phyloP scores from a whole-genome alignment of 139 green algal species.

The Chlamydomonas incerta region DNA sequence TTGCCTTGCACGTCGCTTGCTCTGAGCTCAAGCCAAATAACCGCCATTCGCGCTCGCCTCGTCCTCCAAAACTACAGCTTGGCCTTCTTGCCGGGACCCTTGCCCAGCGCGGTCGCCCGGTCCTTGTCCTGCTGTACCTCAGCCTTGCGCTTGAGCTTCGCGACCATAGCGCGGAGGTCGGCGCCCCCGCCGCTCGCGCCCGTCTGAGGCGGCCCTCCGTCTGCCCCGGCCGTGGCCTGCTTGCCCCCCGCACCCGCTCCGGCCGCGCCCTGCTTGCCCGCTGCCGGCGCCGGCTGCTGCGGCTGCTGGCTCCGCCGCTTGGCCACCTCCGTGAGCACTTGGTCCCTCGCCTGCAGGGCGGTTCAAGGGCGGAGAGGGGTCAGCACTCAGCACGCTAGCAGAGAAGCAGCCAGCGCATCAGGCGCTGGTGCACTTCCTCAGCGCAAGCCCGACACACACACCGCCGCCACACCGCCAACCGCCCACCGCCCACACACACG shows the following conservation, averaged over 20 bases:
- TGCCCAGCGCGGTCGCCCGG: conserved; percentile 23
- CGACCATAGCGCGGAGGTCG: conserved; percentile 76
- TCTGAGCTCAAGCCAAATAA: too few relatives aligned
- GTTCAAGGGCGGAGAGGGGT: too few relatives aligned
- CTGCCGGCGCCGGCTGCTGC: background rate
- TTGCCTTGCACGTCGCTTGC: too few relatives aligned
- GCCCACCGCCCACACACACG: too few relatives aligned
- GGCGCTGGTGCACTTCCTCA: too few relatives aligned
- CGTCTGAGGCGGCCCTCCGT: background rate
- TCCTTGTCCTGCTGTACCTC: conserved; percentile 51
- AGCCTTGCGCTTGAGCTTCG: conserved; percentile 79
- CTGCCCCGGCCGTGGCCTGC: background rate
- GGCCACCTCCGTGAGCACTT: conserved; percentile 15
- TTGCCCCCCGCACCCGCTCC: background rate
- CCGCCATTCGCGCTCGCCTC: too few relatives aligned
- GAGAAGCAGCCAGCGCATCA: too few relatives aligned
- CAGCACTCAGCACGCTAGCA: too few relatives aligned
- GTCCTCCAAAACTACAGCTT: too few relatives aligned
- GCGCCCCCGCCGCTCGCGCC: background rate
- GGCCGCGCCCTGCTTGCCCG: background rate
- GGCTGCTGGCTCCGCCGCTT: conserved; percentile 19
- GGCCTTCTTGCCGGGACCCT: conserved; percentile 12
- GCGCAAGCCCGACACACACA: background rate
- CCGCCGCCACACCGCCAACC: background rate
- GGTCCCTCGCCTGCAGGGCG: conserved; percentile 9